Base-by-base conservation (phyloP, 2,329 filamentous ascomycete species). In the Periconia sp. region DNA sequence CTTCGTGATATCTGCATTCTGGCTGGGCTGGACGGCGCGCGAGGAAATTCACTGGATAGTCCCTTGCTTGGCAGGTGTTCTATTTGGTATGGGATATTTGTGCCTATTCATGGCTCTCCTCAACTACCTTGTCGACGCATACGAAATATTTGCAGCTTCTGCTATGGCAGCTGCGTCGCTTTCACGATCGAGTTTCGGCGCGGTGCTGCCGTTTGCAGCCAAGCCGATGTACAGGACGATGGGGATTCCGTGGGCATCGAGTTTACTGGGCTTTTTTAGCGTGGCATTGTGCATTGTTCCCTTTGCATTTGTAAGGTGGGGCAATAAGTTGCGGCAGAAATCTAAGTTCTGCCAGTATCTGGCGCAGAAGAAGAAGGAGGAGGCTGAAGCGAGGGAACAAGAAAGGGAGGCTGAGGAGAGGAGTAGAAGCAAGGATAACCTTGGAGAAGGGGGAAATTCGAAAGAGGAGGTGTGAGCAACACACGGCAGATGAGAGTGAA, bases 111-210 rank as follows among this genome's bases (percentile, higher is more conserved):
- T 78, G 77, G 61, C 76, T 54, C 56, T 74, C 19, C 58, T 82
- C 70, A 86, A 89, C 55, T 88, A 90, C 66, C 67, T 78, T 13
- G 74, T 78, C 22, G 76, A 79, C 43, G 86, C 87, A 16, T 92
- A 92, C 69, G 86, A 87, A 40, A 70, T 83, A 18, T 90, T 88
- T 65, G 87, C 87, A 18, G 88, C 88, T 33, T 85, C 80, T 44
- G 89, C 90, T 4, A 78, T 96, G 68, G 89, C 91, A 10, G 89
- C 90, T 31, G 94, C 95, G 61, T 87, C 86, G 33, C 89, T 94
- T 66, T 81, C 87, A 43, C 81, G 92, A 39, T 90, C 86, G 52
- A 77, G 79, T 15, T 94, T 95, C 74, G 91, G 87, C 46, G 89
- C 89, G 0, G 65, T 74, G 2, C 39, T 77, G 16, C 75, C 75